Percentiles rank a stretch among this genome's conserved stretches.
Conservation (phyloP, 768 basidiomycete species). For the Serendipita sp. region DNA sequence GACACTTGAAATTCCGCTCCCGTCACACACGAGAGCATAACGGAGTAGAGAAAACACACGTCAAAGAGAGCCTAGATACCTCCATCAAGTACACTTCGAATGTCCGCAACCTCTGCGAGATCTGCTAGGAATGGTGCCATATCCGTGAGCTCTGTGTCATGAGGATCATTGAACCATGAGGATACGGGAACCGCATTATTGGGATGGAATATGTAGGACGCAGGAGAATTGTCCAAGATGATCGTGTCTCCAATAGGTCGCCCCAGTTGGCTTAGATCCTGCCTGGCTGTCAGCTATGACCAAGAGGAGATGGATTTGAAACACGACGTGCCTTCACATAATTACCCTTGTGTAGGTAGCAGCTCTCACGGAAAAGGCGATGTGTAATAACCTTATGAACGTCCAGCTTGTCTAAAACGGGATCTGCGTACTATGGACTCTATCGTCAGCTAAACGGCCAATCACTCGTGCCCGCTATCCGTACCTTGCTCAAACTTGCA, state of each 20-base stretch:
- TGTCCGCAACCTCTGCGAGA: conserved; percentile 27
- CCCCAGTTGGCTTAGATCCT: conserved; percentile 34
- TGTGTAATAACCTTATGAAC: conserved; percentile 29
- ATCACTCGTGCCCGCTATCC: conserved; percentile 7
- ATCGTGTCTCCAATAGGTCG: conserved; percentile 29
- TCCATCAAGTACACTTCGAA: conserved; percentile 30
- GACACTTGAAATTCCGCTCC: too few species aligned
- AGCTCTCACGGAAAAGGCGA: conserved; percentile 33
- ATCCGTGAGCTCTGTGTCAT: conserved; percentile 32
- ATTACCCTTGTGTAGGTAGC: conserved; percentile 35
- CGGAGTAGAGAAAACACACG: not conserved
- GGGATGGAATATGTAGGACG: conserved; percentile 35
- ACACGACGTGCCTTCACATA: conserved; percentile 27
- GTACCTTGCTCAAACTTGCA: conserved; percentile 28
- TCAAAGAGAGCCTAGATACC: conserved; percentile 12
- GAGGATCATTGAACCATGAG: conserved; percentile 35
- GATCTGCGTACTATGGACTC: conserved; percentile 28
- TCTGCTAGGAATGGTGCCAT: conserved; percentile 30
- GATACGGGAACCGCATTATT: conserved; percentile 37
- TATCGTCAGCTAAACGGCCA: not conserved
- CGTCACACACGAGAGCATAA: not conserved
- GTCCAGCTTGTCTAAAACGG: conserved; percentile 34
- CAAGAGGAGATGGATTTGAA: not conserved
- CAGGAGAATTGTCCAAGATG: conserved; percentile 37
- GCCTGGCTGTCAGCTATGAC: not conserved